Evolutionary conservation across 1,284 basidiomycete genomes (phyloP), one percentile per base, ranked within the genome.

Genomic region (Malassezia yamatoensis): DNA sequence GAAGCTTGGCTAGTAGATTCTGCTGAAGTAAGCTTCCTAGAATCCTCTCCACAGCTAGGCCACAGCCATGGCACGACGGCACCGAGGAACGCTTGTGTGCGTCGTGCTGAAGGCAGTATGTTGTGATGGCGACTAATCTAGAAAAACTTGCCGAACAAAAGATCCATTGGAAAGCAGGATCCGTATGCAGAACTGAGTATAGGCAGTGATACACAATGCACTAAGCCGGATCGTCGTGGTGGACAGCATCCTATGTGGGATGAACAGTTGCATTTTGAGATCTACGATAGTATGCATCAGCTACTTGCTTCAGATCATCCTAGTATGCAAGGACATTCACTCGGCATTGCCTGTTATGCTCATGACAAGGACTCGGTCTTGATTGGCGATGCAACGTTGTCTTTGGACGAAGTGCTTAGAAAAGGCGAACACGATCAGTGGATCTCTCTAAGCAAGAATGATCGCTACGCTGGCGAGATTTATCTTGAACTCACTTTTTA

Each of bases 191-290:
- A 85, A 21, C 81, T 96, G 38, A 78, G 80, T 6, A 79, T 90
- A 56, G 86, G 87, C 67, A 45, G 51, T 15, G 60, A 67, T 24
- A 49, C 49, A 91, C 93, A 32, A 87, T 87, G 75, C 83, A 74
- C 72, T 13, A 62, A 62, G 34, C 60, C 90, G 8, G 87, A 96
- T 76, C 91, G 89, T 74, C 85, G 90, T 37, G 93, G 94, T 50
- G 94, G 94, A 4, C 93, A 98, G 76, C 90, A 94, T 76, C 94
- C 93, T 8, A 87, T 89, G 75, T 99, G 94, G 93, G 94, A 99
- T 75, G 90, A 94, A 70, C 93, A 99, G 77, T 81, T 98, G 64
- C 85, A 94, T 43, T 98, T 98, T 76, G 85, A 86, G 33, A 80
- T 99, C 58, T 83, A 81, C 64, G 89, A 93, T 69, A 21, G 41